phyloP scores from a whole-genome alignment of 1,284 basidiomycete species.

The Ceratobasidium sp. region DNA sequence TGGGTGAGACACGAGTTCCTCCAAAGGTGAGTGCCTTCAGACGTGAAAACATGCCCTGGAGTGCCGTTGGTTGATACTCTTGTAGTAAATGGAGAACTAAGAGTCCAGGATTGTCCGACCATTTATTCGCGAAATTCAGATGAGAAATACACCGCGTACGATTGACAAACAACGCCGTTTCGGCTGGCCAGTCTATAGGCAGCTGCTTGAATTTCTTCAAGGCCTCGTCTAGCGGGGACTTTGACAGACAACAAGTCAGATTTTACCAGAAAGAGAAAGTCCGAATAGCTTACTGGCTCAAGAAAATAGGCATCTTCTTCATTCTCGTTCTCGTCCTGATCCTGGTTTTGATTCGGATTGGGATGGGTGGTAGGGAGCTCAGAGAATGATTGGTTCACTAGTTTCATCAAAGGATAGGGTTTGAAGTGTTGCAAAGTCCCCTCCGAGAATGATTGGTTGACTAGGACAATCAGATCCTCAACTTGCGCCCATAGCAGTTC shows the following conservation, averaged over 20 bases:
- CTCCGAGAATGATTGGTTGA: not conserved
- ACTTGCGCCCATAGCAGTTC: conserved; percentile 15
- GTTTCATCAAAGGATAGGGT: too few relatives aligned
- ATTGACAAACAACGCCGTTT: not conserved
- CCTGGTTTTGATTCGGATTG: too few relatives aligned
- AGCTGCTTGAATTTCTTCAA: not conserved
- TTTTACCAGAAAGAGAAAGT: not conserved
- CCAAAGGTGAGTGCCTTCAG: not conserved
- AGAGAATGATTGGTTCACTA: not conserved
- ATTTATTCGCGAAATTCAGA: not conserved
- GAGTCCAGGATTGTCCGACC: not conserved
- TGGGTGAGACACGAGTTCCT: not conserved
- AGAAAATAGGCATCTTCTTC: not conserved
- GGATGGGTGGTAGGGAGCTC: conserved; percentile 1
- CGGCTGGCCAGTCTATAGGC: conserved; percentile 1
- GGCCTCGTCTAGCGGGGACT: not conserved
- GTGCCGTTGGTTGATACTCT: not conserved
- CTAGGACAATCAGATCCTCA: not conserved
- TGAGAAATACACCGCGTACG: conserved; percentile 1
- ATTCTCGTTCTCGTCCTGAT: too few relatives aligned
- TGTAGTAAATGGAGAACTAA: conserved; percentile 3
- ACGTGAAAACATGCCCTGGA: not conserved
- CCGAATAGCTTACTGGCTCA: not conserved
- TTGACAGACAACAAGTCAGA: not conserved
- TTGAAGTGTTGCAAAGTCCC: not conserved